phyloP scores from a whole-genome alignment of 768 basidiomycete species.

The Suillus subalutaceus region DNA sequence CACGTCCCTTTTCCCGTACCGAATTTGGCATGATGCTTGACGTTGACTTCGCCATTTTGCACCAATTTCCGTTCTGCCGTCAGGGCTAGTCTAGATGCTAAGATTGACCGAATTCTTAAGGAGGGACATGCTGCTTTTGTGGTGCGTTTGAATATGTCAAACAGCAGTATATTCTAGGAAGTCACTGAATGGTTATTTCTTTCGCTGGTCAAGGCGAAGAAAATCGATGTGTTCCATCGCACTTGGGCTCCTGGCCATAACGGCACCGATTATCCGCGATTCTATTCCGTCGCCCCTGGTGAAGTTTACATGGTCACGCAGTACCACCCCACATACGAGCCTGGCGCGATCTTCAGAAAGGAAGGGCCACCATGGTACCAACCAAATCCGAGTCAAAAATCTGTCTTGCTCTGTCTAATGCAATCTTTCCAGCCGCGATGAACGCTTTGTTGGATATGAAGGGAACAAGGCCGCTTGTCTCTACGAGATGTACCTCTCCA shows the following conservation, averaged over 20 bases:
- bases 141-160: no score
- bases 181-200: not conserved
- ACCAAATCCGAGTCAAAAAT: not conserved
- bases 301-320: no score
- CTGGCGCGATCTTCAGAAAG: slow-evolving; percentile 84
- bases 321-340: slow-evolving; percentile 69
- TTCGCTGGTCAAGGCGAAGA: slow-evolving; percentile 50
- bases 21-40: slow-evolving; percentile 83
- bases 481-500: slow-evolving; percentile 88
- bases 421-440: slow-evolving; percentile 71
- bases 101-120: slow-evolving; percentile 45
- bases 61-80: slow-evolving; percentile 74
- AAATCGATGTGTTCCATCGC: slow-evolving; percentile 58
- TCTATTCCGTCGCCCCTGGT: slow-evolving; percentile 51
- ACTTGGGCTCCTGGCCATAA: slow-evolving; percentile 60
- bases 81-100: no score
- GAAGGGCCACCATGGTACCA: slow-evolving; percentile 76
- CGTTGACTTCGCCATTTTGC: slow-evolving; percentile 83
- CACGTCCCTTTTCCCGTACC: slow-evolving; percentile 48
- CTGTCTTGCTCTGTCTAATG: not conserved
- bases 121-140: slow-evolving; percentile 42
- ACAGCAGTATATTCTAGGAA: no score
- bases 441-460: slow-evolving; percentile 85
- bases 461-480: slow-evolving; percentile 93
- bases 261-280: slow-evolving; percentile 76